Evolutionary conservation across 805 yeast species (phyloP).

Genomic region (Ogataea pilisensis): DNA sequence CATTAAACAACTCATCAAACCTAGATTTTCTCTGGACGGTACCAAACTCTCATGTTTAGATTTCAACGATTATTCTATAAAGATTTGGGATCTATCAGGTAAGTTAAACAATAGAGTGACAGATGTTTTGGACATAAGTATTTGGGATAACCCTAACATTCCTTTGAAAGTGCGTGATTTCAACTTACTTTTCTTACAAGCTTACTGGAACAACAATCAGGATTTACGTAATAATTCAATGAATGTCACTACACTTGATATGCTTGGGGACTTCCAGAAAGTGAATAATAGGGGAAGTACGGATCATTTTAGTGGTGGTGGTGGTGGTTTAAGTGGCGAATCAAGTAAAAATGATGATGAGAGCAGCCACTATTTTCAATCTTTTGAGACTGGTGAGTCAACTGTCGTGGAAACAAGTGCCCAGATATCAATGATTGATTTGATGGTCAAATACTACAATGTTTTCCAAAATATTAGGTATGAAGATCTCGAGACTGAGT

Average conservation of each 20-base stretch:
- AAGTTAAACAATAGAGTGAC: constrained; percentile 4
- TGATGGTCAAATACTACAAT: constrained; percentile 18
- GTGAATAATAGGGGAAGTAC: background rate
- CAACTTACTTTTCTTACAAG: constrained; percentile 22
- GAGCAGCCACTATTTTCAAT: background rate
- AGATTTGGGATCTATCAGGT: constrained; percentile 18
- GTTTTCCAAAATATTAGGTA: constrained; percentile 17
- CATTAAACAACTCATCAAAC: constrained; percentile 8
- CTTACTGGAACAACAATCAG: constrained; percentile 15
- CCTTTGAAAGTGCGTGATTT: constrained; percentile 28
- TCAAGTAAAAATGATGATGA: background rate
- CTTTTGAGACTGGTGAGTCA: background rate
- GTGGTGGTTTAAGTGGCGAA: background rate
- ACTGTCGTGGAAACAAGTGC: background rate
- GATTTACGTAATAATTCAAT: constrained; percentile 4
- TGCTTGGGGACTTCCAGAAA: constrained; percentile 11
- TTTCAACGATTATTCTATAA: constrained; percentile 14
- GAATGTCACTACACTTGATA: constrained; percentile 2
- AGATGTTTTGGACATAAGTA: constrained; percentile 8
- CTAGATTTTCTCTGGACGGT: constrained; percentile 18
- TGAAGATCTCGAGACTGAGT: constrained; percentile 18
- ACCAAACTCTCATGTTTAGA: constrained; percentile 18
- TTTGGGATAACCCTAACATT: constrained; percentile 15
- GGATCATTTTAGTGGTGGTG: background rate
- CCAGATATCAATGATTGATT: constrained; percentile 16